A percentile compares a stretch with the other conserved stretches of the same genome.
Evolutionary conservation across 345 rosid species (phyloP).

Genomic region (Kandelia obovata): DNA sequence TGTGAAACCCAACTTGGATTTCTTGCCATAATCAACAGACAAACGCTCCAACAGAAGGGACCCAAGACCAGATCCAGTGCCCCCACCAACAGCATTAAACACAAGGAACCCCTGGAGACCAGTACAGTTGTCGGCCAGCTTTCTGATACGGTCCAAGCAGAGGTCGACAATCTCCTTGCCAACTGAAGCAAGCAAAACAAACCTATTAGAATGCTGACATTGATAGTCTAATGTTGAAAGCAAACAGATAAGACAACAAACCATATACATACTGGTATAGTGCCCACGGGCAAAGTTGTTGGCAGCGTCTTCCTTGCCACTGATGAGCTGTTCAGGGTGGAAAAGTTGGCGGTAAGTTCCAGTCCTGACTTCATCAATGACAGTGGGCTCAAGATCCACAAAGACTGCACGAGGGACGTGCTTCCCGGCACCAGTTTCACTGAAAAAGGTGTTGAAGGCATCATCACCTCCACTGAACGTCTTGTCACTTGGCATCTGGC

Average conservation of each 20-base stretch:
- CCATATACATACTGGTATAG: conserved; percentile 18
- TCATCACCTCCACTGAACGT: conserved; percentile 26
- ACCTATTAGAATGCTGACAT: neutral
- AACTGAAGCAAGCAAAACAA: conserved; percentile 9
- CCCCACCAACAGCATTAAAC: conserved; percentile 31
- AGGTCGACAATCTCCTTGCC: conserved; percentile 31
- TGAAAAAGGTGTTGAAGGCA: conserved; percentile 32
- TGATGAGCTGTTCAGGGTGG: conserved; percentile 30
- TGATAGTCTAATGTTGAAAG: neutral
- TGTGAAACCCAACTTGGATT: conserved; percentile 30
- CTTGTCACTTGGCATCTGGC: conserved; percentile 32
- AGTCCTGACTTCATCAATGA: conserved; percentile 27
- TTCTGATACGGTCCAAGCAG: conserved; percentile 27
- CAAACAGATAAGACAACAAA: neutral
- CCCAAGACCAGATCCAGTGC: conserved; percentile 30
- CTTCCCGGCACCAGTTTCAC: conserved; percentile 34
- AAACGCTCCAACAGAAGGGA: conserved; percentile 30
- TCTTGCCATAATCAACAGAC: conserved; percentile 31
- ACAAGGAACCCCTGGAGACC: conserved; percentile 32
- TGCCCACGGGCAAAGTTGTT: conserved; percentile 33
- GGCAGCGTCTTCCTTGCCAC: conserved; percentile 35
- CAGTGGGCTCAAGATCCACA: conserved; percentile 31
- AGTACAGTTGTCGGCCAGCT: conserved; percentile 31
- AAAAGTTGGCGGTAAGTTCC: conserved; percentile 29
- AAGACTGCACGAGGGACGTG: conserved; percentile 29